These are phyloP conservation scores for Cryphonectria parasitica DNA, from an alignment of 2,329 filamentous ascomycete species.

Conservation along the genomic window DNA sequence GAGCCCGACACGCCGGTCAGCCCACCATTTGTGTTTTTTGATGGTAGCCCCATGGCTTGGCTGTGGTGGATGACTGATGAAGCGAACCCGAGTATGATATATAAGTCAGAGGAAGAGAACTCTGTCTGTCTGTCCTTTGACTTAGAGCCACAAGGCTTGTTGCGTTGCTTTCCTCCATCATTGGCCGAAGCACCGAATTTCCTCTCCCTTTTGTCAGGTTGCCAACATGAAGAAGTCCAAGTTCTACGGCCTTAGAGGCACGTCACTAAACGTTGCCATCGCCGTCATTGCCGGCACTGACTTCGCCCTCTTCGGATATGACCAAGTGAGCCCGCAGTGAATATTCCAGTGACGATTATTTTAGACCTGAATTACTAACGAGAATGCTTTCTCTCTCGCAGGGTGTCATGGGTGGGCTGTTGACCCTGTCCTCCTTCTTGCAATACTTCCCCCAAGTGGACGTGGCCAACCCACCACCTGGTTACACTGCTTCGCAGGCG, in stretches of 20 bases:
- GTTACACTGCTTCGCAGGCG: slow-evolving; percentile 22
- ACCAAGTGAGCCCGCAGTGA: slow-evolving; percentile 21
- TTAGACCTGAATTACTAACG: neutral
- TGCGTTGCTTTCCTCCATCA: neutral
- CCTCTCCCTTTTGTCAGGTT: neutral
- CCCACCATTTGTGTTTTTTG: neutral
- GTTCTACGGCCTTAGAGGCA: slow-evolving; percentile 28
- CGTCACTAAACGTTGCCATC: slow-evolving; percentile 28
- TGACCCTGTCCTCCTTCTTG: slow-evolving; percentile 25
- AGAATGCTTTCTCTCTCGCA: neutral
- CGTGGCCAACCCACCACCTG: slow-evolving; percentile 23
- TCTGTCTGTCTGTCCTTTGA: neutral
- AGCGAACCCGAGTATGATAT: neutral
- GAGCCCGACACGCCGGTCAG: neutral
- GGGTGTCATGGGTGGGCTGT: slow-evolving; percentile 22
- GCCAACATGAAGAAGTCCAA: slow-evolving; percentile 24
- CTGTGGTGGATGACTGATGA: neutral
- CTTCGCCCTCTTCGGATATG: slow-evolving; percentile 30
- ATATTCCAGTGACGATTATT: neutral
- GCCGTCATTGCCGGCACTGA: slow-evolving; percentile 29
- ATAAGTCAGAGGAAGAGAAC: neutral
- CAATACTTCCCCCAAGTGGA: slow-evolving; percentile 27
- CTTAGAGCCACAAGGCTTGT: neutral
- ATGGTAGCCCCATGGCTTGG: neutral
- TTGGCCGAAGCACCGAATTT: neutral